Percentiles rank a stretch among this genome's conserved stretches.
phyloP scores from a whole-genome alignment of 176 grass and related monocot species.

The Juncus effusus region DNA sequence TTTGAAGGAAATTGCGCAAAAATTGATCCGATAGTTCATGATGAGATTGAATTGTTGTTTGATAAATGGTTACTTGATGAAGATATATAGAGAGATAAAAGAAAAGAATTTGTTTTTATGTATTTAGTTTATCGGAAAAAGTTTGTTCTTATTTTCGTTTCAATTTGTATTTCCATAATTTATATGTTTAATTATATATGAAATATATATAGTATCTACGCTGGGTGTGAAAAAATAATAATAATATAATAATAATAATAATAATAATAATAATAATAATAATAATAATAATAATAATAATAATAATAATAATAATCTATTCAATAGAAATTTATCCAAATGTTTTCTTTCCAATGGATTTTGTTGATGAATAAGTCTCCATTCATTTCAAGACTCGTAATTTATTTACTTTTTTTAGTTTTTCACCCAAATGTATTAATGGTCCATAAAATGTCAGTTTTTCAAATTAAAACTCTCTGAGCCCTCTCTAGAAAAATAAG shows the following conservation, averaged over 20 bases:
- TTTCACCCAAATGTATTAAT: background rate
- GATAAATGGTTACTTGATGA: slow-evolving; percentile 35
- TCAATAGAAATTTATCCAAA: background rate
- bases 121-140: slow-evolving; percentile 4
- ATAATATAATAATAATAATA: too few relatives aligned
- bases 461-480: slow-evolving; percentile 6
- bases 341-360: slow-evolving; percentile 3
- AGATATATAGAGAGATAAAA: slow-evolving; percentile 16
- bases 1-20: slow-evolving; percentile 16
- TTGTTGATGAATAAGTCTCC: background rate
- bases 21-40: slow-evolving; percentile 26
- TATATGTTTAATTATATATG: too few relatives aligned
- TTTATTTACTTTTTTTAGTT: slow-evolving; percentile 1
- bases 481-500: background rate
- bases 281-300: too few relatives aligned
- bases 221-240: too few relatives aligned
- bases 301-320: too few relatives aligned
- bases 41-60: slow-evolving; percentile 24
- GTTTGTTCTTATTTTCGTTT: background rate
- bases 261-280: too few relatives aligned
- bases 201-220: too few relatives aligned
- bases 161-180: background rate
- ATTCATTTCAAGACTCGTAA: slow-evolving; percentile 1
- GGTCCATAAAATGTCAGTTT: slow-evolving; percentile 1
- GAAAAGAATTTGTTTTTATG: slow-evolving; percentile 2